These are phyloP conservation scores for Eucommia ulmoides DNA, from an alignment of 257 asterid genomes.

Conservation along the genomic window DNA sequence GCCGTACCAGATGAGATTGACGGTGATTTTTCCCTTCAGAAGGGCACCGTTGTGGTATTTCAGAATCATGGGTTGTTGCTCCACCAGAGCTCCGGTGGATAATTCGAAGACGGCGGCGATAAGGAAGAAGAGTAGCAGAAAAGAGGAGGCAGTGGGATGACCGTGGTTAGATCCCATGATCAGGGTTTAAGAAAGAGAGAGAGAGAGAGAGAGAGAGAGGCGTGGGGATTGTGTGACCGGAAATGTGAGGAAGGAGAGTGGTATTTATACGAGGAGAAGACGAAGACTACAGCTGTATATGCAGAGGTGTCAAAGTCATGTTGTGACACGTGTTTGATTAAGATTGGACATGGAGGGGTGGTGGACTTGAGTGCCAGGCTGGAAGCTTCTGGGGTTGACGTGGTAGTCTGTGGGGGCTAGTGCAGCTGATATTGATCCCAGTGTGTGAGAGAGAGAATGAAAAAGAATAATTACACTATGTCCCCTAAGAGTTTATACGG, in stretches of 20 bases:
- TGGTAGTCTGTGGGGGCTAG: too few relatives aligned
- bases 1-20: conserved; percentile 58
- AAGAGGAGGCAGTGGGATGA: conserved; percentile 12
- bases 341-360: too few relatives aligned
- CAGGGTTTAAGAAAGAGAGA: background rate
- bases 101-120: conserved; percentile 8
- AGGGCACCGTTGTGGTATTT: conserved; percentile 51
- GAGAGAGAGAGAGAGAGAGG: background rate
- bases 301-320: conserved; percentile 21
- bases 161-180: conserved; percentile 21
- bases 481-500: too few relatives aligned
- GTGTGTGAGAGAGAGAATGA: too few relatives aligned
- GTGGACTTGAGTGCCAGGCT: too few relatives aligned
- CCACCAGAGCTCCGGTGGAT: conserved; percentile 35
- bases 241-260: background rate
- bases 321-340: too few relatives aligned
- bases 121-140: conserved; percentile 14
- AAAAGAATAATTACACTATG: too few relatives aligned
- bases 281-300: conserved; percentile 19
- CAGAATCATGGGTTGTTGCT: conserved; percentile 38
- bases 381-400: too few relatives aligned
- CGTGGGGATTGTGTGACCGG: background rate
- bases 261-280: background rate
- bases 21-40: conserved; percentile 41
- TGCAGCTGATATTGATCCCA: too few relatives aligned